Conservation (phyloP, 108 stramenopile genomes). For the Cyclotella choctawhatcheeana region DNA sequence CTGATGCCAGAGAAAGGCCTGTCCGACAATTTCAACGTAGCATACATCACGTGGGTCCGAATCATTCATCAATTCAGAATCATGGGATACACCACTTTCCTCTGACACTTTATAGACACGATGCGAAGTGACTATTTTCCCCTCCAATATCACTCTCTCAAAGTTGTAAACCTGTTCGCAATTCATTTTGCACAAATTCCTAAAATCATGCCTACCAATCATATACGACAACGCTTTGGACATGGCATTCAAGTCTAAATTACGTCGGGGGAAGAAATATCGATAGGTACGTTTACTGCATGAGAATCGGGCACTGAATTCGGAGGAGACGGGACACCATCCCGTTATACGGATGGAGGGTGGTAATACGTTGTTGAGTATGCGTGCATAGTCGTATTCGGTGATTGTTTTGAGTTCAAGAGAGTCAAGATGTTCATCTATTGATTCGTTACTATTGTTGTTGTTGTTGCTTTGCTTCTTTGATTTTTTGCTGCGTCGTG, state of each 20-base stretch:
- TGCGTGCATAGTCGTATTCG: conserved; percentile 92
- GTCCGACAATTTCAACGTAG: conserved; percentile 88
- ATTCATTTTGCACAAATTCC: conserved; percentile 99
- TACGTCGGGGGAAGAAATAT: conserved; percentile 86
- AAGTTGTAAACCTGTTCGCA: conserved; percentile 92
- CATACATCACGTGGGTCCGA: conserved; percentile 58
- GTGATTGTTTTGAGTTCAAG: conserved; percentile 49
- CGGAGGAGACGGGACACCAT: conserved; percentile 92
- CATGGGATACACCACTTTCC: neutral
- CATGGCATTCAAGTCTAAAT: conserved; percentile 83
- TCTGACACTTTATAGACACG: conserved; percentile 15
- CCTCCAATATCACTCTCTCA: conserved; percentile 72
- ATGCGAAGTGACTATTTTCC: conserved; percentile 53
- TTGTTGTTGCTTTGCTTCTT: neutral
- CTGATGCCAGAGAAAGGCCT: conserved; percentile 99
- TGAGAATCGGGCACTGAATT: conserved; percentile 96
- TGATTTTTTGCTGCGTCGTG: conserved; percentile 41
- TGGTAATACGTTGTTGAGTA: conserved; percentile 94
- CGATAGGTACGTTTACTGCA: conserved; percentile 87
- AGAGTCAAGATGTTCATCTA: too few species aligned
- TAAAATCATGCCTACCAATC: conserved; percentile 96
- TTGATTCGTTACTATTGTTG: too few species aligned
- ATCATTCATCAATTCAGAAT: neutral
- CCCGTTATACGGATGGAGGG: conserved; percentile 91
- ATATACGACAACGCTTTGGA: conserved; percentile 65